Percentiles rank a stretch among this genome's conserved stretches.
These are phyloP conservation scores for Effrenium voratum DNA, from an alignment of 73 alveolate genomes.

Conservation along the genomic window DNA sequence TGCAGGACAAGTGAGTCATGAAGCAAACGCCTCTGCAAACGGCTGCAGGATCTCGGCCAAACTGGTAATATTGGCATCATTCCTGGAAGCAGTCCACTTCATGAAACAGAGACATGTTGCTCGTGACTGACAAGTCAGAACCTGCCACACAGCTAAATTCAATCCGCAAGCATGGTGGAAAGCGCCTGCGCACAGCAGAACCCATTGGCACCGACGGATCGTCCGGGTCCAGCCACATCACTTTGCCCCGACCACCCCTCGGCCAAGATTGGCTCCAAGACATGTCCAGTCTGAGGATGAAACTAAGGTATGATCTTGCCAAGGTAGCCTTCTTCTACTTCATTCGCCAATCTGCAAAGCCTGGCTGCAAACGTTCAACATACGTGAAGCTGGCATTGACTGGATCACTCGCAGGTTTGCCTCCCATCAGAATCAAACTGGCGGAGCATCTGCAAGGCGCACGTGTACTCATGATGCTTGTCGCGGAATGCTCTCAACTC, in stretches of 20 bases:
- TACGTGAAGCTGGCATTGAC: neutral
- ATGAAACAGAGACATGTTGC: too few species aligned
- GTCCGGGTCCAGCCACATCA: conserved; percentile 88
- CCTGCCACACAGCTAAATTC: too few species aligned
- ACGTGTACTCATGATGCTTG: neutral
- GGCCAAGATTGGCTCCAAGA: neutral
- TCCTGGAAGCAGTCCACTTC: neutral
- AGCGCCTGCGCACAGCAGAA: conserved; percentile 51
- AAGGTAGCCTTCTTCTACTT: conserved; percentile 92
- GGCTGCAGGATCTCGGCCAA: conserved; percentile 90
- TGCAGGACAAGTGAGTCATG: neutral
- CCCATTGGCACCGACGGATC: conserved; percentile 60
- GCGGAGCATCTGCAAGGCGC: conserved; percentile 40
- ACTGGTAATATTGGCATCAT: conserved; percentile 80
- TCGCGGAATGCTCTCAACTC: neutral
- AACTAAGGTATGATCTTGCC: conserved; percentile 44
- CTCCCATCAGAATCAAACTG: conserved; percentile 60
- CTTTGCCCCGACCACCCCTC: conserved; percentile 94
- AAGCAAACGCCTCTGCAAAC: conserved; percentile 26
- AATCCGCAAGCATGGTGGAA: neutral
- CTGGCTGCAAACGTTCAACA: neutral
- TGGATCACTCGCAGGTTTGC: neutral
- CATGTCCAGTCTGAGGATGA: neutral
- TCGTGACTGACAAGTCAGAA: neutral
- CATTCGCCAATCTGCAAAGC: conserved; percentile 75